Evolutionary conservation across 2,329 filamentous ascomycete genomes (phyloP), one percentile per base, ranked within the genome.

Genomic region (Colletotrichum trifolii): DNA sequence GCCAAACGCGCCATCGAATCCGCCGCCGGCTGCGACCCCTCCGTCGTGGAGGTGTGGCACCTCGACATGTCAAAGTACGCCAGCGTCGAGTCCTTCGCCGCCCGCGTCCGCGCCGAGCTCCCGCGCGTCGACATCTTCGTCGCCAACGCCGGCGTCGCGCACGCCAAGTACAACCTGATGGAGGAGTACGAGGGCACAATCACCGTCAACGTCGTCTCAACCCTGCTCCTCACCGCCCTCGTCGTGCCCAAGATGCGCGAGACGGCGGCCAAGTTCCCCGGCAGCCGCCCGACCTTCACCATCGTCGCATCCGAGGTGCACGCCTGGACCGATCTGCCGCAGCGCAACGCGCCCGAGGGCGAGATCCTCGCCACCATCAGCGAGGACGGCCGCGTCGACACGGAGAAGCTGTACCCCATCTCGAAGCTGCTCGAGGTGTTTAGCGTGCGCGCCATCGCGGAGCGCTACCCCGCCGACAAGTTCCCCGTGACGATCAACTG

Each of bases 201-300:
- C 43, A 83, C 81, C 0, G 79, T 84, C 57, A 89, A 89, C 60
- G 82, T 86, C 9, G 75, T 88, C 60, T 78, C 76, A 11, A 86
- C 83, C 0, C 79, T 87, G 45, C 70, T 88, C 2, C 74, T 89
- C 0, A 81, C 77, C 0, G 67, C 83, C 0, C 73, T 86, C 0
- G 46, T 88, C 3, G 63, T 88, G 17, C 86, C 85, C 0, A 84
- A 81, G 69, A 75, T 89, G 4, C 79, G 79, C 54, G 74, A 78
- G 34, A 82, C 76, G 13, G 75, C 74, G 0, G 61, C 39, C 6
- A 52, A 39, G 8, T 35, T 38, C n/a, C 46, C 25, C 25, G 25
- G 55, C 34, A 72, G 55, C 0, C 58, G 53, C 3, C 74, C 77
- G 1, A 70, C 67, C 12, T 43, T 79, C 6, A 69, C 67, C 3